Percentiles rank a stretch among this genome's conserved stretches.
Conservation (phyloP, 1,284 basidiomycete species). For the Tylopilus orsonianus region DNA sequence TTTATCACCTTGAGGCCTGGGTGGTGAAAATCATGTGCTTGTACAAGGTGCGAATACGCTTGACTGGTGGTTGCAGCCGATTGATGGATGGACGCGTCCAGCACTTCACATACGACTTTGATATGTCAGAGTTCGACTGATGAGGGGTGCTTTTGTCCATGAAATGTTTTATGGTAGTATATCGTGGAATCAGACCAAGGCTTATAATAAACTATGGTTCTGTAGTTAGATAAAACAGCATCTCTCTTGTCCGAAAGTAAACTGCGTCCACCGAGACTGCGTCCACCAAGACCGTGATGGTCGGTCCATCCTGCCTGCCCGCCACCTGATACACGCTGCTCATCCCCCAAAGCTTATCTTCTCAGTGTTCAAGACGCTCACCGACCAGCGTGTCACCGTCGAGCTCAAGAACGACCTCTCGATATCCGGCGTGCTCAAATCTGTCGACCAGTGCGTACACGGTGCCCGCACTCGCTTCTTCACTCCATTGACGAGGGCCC, state of each 20-base stretch:
- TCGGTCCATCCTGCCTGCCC: constrained; percentile 13
- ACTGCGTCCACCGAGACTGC: too few relatives aligned
- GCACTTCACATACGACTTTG: constrained; percentile 58
- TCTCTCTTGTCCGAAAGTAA: too few relatives aligned
- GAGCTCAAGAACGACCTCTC: constrained; percentile 99
- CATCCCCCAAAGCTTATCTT: constrained; percentile 75
- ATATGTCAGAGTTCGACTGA: constrained; percentile 61
- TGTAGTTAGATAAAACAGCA: too few relatives aligned
- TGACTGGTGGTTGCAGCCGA: constrained; percentile 10
- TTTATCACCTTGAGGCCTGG: constrained; percentile 95
- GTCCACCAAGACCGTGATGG: constrained; percentile 21
- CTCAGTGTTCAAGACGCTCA: constrained; percentile 99
- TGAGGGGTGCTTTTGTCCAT: not conserved
- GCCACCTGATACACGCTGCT: constrained; percentile 1
- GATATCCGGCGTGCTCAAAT: constrained; percentile 95
- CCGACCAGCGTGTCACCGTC: constrained; percentile 94
- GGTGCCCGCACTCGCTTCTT: not conserved
- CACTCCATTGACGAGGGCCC: not conserved
- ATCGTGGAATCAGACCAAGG: not conserved
- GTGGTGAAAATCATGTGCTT: constrained; percentile 83
- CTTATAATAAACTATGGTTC: not conserved
- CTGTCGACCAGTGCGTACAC: constrained; percentile 87
- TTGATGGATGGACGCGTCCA: constrained; percentile 20
- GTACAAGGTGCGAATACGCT: constrained; percentile 54
- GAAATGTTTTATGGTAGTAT: not conserved